phyloP scores from a whole-genome alignment of 495 filamentous ascomycete species.

The Penicillium goetzii region DNA sequence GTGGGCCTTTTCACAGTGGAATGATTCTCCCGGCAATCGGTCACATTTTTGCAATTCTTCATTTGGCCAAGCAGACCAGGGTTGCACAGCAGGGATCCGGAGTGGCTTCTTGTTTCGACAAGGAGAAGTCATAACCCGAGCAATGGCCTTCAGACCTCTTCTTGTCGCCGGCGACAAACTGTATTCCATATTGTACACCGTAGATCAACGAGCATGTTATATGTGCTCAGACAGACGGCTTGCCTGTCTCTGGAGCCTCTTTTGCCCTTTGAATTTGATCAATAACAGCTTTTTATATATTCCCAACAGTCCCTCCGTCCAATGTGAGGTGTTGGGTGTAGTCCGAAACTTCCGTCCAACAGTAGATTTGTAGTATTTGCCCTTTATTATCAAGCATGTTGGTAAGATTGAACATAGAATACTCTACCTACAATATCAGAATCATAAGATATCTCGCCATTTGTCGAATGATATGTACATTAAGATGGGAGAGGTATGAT shows the following conservation, averaged over 20 bases:
- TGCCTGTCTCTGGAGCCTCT: not conserved
- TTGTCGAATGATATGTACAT: too few species aligned
- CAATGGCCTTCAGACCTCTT: not conserved
- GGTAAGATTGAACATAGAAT: not conserved
- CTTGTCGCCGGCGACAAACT: slow-evolving; percentile 29
- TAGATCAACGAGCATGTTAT: slow-evolving; percentile 17
- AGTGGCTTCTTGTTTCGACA: not conserved
- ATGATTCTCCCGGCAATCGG: not conserved
- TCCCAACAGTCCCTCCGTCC: not conserved
- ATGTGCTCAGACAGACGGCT: not conserved
- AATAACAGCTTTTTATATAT: not conserved
- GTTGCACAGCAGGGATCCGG: too few species aligned
- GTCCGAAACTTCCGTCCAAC: not conserved
- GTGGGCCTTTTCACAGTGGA: not conserved
- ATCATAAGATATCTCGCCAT: not conserved
- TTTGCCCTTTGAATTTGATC: not conserved
- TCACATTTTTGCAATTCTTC: not conserved
- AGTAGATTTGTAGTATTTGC: not conserved
- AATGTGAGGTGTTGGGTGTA: not conserved
- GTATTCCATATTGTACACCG: slow-evolving; percentile 18
- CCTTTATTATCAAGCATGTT: not conserved
- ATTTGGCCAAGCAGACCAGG: not conserved
- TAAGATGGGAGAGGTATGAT: too few species aligned
- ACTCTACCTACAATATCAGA: not conserved
- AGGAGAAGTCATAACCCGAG: not conserved